Percentiles rank a stretch among this genome's conserved stretches.
These are phyloP conservation scores for Roridomyces roridus DNA, from an alignment of 768 basidiomycete species.

Conservation along the genomic window DNA sequence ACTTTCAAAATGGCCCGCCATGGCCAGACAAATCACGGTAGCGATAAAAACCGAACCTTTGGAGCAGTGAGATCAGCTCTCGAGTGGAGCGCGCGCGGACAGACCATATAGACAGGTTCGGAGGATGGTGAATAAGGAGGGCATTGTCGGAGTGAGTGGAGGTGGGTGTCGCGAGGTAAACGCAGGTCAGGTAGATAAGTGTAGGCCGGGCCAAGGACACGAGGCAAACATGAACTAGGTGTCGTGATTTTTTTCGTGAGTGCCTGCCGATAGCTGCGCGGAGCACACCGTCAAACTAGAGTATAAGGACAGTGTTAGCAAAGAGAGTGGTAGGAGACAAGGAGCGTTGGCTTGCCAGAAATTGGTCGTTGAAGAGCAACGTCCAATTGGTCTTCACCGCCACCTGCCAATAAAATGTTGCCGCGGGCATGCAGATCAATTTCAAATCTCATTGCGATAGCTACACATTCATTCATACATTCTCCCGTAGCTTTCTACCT, in stretches of 20 bases:
- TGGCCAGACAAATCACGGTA: slow-evolving; percentile 79
- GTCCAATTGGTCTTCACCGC: not conserved
- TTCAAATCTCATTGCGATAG: too few relatives aligned
- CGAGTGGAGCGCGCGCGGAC: slow-evolving; percentile 28
- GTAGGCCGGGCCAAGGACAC: slow-evolving; percentile 16
- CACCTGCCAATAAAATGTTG: not conserved
- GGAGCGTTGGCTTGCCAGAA: slow-evolving; percentile 7
- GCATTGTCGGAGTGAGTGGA: slow-evolving; percentile 48
- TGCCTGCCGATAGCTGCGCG: slow-evolving; percentile 22
- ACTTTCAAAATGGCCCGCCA: slow-evolving; percentile 79
- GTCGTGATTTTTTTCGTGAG: slow-evolving; percentile 20
- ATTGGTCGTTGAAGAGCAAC: slow-evolving; percentile 4
- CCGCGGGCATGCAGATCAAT: too few relatives aligned
- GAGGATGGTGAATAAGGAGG: slow-evolving; percentile 73
- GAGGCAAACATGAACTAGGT: slow-evolving; percentile 27
- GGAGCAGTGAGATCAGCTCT: slow-evolving; percentile 6
- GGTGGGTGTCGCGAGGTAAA: slow-evolving; percentile 23
- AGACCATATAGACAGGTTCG: slow-evolving; percentile 72
- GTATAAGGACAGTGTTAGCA: slow-evolving; percentile 6
- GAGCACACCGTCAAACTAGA: slow-evolving; percentile 7
- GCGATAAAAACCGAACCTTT: slow-evolving; percentile 72
- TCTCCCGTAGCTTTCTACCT: slow-evolving; percentile 40
- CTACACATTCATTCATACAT: not conserved
- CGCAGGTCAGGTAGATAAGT: slow-evolving; percentile 18
- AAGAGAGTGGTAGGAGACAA: not conserved